Evolutionary conservation across 306 rosid genomes (phyloP).

Genomic region (Castanea mollissima): DNA sequence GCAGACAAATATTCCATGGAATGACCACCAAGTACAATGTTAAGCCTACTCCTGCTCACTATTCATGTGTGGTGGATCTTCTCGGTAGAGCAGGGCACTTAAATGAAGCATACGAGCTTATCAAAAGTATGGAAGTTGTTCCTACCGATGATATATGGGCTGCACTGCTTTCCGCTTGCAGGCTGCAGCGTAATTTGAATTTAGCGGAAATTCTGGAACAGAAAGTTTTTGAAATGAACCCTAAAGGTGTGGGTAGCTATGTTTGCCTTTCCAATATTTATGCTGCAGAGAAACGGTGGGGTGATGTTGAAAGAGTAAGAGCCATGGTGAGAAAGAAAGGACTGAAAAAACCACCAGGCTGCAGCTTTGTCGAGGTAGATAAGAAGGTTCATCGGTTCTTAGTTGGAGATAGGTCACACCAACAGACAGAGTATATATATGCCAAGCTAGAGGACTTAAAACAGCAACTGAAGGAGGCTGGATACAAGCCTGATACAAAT

Average conservation of each 20-base stretch:
- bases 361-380: conserved; percentile 55
- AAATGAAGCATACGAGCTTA: conserved; percentile 55
- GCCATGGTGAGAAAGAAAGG: conserved; percentile 35
- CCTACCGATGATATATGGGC: conserved; percentile 52
- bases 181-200: conserved; percentile 47
- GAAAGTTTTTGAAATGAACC: conserved; percentile 49
- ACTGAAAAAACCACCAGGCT: conserved; percentile 52
- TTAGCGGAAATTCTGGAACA: conserved; percentile 55
- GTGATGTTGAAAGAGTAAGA: conserved; percentile 56
- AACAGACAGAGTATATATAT: conserved; percentile 43
- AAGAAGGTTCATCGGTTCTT: conserved; percentile 58
- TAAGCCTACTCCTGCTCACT: conserved; percentile 45
- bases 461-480: conserved; percentile 45
- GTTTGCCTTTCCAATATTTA: conserved; percentile 66
- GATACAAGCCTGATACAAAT: conserved; percentile 61
- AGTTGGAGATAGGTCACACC: conserved; percentile 50
- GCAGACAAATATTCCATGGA: conserved; percentile 44
- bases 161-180: conserved; percentile 59
- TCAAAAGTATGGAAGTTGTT: conserved; percentile 40
- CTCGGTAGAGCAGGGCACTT: conserved; percentile 55
- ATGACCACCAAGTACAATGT: conserved; percentile 42
- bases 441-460: conserved; percentile 45
- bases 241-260: conserved; percentile 50
- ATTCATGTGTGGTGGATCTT: conserved; percentile 62
- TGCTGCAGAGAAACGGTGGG: conserved; percentile 59